Evolutionary conservation across 306 rosid species (phyloP).

Genomic region (Dryas drummondii): DNA sequence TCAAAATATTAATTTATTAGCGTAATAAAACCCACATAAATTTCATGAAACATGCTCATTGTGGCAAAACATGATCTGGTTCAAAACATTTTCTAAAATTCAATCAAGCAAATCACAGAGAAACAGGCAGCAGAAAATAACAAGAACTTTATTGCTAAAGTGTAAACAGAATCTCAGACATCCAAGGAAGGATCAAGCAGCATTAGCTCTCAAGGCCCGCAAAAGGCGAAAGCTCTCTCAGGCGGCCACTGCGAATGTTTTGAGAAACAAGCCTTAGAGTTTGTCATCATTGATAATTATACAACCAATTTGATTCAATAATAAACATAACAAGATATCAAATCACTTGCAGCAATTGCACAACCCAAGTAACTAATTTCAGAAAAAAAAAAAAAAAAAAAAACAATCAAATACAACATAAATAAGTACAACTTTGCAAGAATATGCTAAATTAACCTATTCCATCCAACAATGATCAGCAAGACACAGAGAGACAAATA

Average conservation of each 20-base stretch:
- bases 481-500: neutral
- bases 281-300: slow-evolving; percentile 24
- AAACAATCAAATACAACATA: neutral
- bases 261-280: slow-evolving; percentile 38
- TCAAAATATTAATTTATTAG: no score
- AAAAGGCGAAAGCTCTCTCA: slow-evolving; percentile 32
- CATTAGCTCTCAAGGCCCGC: slow-evolving; percentile 27
- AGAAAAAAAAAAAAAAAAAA: no score
- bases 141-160: no score
- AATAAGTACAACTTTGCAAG: neutral
- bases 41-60: no score
- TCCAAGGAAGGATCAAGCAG: slow-evolving; percentile 34
- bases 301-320: neutral
- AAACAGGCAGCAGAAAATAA: no score
- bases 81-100: no score
- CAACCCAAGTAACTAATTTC: neutral
- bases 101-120: neutral
- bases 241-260: slow-evolving; percentile 37
- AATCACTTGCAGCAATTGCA: neutral
- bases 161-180: slow-evolving; percentile 20
- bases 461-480: slow-evolving; percentile 26
- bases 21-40: no score
- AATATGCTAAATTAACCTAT: neutral
- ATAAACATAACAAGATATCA: neutral
- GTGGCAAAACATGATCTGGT: no score